Conservation (phyloP, 805 yeast species). For the Hanseniaspora occidentalis region DNA sequence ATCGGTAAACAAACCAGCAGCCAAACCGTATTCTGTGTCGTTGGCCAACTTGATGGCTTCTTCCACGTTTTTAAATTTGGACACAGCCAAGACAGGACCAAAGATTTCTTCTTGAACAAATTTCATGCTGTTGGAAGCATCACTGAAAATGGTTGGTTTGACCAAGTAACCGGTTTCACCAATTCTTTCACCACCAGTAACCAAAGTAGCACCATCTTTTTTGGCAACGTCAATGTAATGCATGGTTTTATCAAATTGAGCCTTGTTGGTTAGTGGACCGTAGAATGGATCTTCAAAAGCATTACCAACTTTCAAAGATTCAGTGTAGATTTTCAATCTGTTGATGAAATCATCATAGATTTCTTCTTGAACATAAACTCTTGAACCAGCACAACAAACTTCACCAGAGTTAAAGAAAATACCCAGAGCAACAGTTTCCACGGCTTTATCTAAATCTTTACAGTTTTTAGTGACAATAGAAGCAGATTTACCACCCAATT, state of each 20-base stretch:
- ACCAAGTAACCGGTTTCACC: conserved; percentile 62
- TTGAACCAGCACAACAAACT: conserved; percentile 87
- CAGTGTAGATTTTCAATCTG: conserved; percentile 39
- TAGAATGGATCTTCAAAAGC: conserved; percentile 67
- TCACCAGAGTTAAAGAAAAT: conserved; percentile 85
- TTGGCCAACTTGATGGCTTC: conserved; percentile 68
- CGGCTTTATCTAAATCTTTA: conserved; percentile 57
- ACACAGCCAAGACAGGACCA: conserved; percentile 75
- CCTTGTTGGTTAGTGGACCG: conserved; percentile 64
- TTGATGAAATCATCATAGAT: conserved; percentile 55
- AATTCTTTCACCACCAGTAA: conserved; percentile 71
- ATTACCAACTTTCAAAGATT: conserved; percentile 54
- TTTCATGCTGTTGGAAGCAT: conserved; percentile 59
- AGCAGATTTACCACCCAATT: conserved; percentile 86
- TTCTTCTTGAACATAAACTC: conserved; percentile 68
- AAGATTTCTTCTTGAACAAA: conserved; percentile 85
- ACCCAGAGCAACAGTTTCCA: conserved; percentile 58
- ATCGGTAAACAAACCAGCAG: conserved; percentile 76
- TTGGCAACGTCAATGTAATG: conserved; percentile 48
- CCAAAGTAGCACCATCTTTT: conserved; percentile 54
- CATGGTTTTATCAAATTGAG: conserved; percentile 54
- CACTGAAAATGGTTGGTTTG: conserved; percentile 78
- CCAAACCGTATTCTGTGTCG: conserved; percentile 70
- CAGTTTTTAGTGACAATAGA: conserved; percentile 54
- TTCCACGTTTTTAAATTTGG: conserved; percentile 59